Percentiles rank a stretch among this genome's conserved stretches.
phyloP scores from a whole-genome alignment of 1,139 yeast genomes.

The Wickerhamomyces sp. region DNA sequence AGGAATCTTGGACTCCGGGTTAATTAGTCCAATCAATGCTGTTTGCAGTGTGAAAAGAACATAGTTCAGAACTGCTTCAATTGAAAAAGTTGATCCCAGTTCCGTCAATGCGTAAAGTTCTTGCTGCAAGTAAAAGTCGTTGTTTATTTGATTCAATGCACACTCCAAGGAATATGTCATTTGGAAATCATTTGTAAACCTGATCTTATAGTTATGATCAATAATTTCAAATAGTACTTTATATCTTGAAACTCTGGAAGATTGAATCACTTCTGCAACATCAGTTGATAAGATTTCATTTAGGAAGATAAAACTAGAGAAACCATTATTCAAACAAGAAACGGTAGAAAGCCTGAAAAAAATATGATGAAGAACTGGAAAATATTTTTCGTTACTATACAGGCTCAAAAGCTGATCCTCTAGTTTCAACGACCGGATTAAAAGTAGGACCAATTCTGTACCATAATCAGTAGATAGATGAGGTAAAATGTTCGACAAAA shows the following conservation, averaged over 20 bases:
- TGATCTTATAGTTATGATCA: conserved; percentile 20
- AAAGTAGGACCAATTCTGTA: conserved; percentile 8
- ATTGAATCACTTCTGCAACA: conserved; percentile 10
- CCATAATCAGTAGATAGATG: conserved; percentile 7
- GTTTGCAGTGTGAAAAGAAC: conserved; percentile 12
- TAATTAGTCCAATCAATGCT: conserved; percentile 10
- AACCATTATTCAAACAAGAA: neutral
- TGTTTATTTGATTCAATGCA: conserved; percentile 10
- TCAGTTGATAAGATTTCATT: conserved; percentile 9
- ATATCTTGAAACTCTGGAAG: conserved; percentile 16
- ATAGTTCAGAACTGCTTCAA: conserved; percentile 21
- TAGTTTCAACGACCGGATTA: conserved; percentile 9
- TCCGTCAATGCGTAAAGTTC: conserved; percentile 14
- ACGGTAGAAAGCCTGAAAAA: conserved; percentile 10
- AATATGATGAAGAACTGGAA: conserved; percentile 6
- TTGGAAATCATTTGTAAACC: conserved; percentile 15
- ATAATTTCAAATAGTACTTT: conserved; percentile 20
- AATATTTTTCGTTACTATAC: conserved; percentile 2
- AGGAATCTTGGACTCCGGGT: conserved; percentile 13
- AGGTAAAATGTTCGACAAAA: conserved; percentile 6
- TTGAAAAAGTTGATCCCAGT: conserved; percentile 23
- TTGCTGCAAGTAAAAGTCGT: conserved; percentile 12
- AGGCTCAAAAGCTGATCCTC: conserved; percentile 4
- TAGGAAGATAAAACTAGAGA: neutral
- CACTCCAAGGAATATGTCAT: conserved; percentile 12